A percentile compares a stretch with the other conserved stretches of the same genome.
These are phyloP conservation scores for Volvariella volvacea DNA, from an alignment of 1,284 basidiomycete genomes.

Conservation along the genomic window DNA sequence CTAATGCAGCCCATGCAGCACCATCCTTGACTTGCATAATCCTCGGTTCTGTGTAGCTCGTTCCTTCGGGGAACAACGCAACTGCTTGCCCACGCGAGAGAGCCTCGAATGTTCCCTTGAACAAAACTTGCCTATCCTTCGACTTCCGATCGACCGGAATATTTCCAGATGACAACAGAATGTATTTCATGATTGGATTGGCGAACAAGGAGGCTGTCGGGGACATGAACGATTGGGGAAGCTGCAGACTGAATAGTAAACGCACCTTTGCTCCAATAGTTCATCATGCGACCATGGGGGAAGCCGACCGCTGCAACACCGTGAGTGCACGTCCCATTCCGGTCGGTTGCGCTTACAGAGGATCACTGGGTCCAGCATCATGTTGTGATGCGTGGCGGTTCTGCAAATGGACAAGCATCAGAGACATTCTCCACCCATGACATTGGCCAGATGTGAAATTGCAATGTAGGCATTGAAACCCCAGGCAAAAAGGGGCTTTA, in stretches of 20 bases:
- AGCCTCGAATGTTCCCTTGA: conserved; percentile 85
- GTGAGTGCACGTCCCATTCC: conserved; percentile 3
- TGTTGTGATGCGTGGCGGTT: conserved; percentile 85
- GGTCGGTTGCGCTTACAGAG: conserved; percentile 52
- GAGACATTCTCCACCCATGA: not conserved
- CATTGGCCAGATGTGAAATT: not conserved
- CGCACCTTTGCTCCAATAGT: conserved; percentile 90
- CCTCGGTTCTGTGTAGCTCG: conserved; percentile 83
- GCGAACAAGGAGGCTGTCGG: conserved; percentile 63
- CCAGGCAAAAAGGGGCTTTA: conserved; percentile 6
- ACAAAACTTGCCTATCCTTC: conserved; percentile 86
- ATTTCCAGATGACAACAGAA: conserved; percentile 88
- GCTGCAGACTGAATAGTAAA: conserved; percentile 6
- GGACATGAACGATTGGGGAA: conserved; percentile 5
- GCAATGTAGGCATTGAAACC: too few species aligned
- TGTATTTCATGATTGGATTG: conserved; percentile 65
- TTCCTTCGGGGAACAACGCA: conserved; percentile 93
- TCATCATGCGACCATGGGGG: conserved; percentile 72
- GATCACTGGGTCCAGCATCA: conserved; percentile 84
- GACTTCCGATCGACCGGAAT: conserved; percentile 93
- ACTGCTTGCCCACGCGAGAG: conserved; percentile 75
- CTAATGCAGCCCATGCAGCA: conserved; percentile 91
- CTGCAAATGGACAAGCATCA: conserved; percentile 28
- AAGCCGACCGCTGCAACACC: conserved; percentile 58
- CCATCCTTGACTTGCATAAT: conserved; percentile 95